Evolutionary conservation across 306 rosid genomes (phyloP), one percentile per base, ranked within the genome.

Genomic region (Morella rubra): DNA sequence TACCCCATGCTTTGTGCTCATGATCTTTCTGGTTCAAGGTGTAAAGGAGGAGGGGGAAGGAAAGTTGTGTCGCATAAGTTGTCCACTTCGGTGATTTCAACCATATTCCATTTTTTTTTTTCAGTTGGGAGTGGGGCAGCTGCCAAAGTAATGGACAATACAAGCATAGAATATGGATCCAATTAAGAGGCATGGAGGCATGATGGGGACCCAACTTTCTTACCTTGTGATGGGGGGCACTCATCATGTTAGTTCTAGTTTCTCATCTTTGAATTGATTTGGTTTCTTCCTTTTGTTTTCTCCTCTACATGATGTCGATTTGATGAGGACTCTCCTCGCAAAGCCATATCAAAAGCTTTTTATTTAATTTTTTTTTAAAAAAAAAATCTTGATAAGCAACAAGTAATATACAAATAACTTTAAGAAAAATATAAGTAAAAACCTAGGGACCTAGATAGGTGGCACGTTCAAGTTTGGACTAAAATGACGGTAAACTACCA

Each of bases 161-260:
- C 81, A 87, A 73, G 90, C 88, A 82, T 85, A 85, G 77, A 90
- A 85, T 89, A 89, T 86, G 86, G 85, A 89, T 86, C 80, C 51
- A 79, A 79, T 76, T 83, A 78, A 85, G 78, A 71, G 70, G 84
- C 70, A 80, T 70, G 84, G 82, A 87, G 86, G 84, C 87, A 86
- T 85, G 85, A 81, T 84, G 79, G 74, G 58, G 45, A 86, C 87
- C 91, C 95, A 88, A 87, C 86, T 91, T 85, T 88, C 89, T 81
- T 90, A 77, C 82, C 94, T 90, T 78, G 89, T 78, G 88, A 84
- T 89, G 89, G 82, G 84, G 89, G 85, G 81, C 90, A 86, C 90
- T 87, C 84, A 85, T 89, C 37, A 32, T 32, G 37, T 32, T 32
- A 32, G 82, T 77, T 74, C 81, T 77, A 80, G 27, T 67, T 71